A percentile compares a stretch with the other conserved stretches of the same genome.
These are phyloP conservation scores for Eucalyptus sp. DNA, from an alignment of 345 rosid species.

Conservation along the genomic window DNA sequence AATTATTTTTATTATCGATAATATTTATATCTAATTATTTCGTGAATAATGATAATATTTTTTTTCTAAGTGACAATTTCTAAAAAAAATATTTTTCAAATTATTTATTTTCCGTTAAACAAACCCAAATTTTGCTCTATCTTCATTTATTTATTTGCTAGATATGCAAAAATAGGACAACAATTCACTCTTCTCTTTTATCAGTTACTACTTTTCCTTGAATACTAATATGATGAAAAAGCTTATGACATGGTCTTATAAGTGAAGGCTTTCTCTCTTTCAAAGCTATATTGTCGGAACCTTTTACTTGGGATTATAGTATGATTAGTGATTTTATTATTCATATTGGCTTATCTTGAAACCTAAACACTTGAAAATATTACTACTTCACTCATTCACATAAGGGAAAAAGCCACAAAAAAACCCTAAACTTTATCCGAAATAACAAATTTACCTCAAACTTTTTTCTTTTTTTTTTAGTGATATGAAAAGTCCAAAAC, in stretches of 20 bases:
- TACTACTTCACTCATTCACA: no score
- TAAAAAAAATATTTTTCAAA: neutral
- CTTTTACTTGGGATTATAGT: neutral
- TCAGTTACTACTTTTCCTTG: neutral
- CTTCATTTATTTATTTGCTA: neutral
- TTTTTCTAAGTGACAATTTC: neutral
- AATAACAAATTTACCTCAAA: no score
- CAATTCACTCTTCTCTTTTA: neutral
- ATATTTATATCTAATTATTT: neutral
- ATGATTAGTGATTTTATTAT: neutral
- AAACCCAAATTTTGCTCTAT: neutral
- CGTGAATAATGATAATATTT: fast-evolving
- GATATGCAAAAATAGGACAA: neutral
- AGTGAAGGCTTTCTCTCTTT: neutral
- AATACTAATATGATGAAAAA: neutral
- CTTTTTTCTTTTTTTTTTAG: no score
- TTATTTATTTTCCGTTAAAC: neutral
- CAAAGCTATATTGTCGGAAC: neutral
- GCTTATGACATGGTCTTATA: neutral
- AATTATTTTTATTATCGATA: neutral
- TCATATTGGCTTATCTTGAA: neutral
- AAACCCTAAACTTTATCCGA: no score
- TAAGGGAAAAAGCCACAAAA: no score
- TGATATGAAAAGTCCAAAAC: no score
- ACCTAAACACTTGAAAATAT: neutral